A percentile compares a stretch with the other conserved stretches of the same genome.
phyloP scores from a whole-genome alignment of 202 grass and related monocot species.

The Hordeum pubiflorum region DNA sequence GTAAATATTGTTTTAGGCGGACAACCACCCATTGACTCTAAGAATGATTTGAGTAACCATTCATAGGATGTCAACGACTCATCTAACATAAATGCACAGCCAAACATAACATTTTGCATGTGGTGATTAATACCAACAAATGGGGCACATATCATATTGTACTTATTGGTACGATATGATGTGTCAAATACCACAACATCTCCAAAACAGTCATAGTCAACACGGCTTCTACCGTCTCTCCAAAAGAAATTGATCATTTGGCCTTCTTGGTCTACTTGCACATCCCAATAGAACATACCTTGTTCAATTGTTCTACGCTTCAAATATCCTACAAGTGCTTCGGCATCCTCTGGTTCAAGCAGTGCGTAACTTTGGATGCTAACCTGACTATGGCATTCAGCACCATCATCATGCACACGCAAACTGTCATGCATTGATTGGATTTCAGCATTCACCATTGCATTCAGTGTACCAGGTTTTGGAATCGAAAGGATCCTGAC shows the following conservation, averaged over 20 bases:
- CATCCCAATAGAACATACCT: conserved; percentile 70
- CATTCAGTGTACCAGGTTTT: conserved; percentile 40
- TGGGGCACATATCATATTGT: conserved; percentile 60
- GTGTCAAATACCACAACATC: conserved; percentile 76
- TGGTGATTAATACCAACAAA: conserved; percentile 73
- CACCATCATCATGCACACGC: conserved; percentile 35
- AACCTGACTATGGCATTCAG: conserved; percentile 39
- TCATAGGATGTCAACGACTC: conserved; percentile 52
- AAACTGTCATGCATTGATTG: conserved; percentile 38
- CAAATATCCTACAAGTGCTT: conserved; percentile 53
- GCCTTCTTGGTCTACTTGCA: conserved; percentile 57
- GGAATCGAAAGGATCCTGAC: conserved; percentile 52
- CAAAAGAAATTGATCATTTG: conserved; percentile 63
- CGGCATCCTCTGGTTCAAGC: conserved; percentile 53
- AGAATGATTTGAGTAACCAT: conserved; percentile 69
- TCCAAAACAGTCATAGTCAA: conserved; percentile 62
- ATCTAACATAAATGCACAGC: conserved; percentile 67
- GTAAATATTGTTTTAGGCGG: conserved; percentile 72
- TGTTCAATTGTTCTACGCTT: conserved; percentile 44
- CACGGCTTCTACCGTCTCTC: conserved; percentile 50
- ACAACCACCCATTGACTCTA: conserved; percentile 62
- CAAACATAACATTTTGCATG: conserved; percentile 57
- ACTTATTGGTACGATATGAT: conserved; percentile 52
- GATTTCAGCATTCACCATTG: conserved; percentile 54
- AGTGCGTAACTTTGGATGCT: conserved; percentile 39